Evolutionary conservation across 352 stramenopile species (phyloP).

Genomic region (Globisporangium orthogonon): DNA sequence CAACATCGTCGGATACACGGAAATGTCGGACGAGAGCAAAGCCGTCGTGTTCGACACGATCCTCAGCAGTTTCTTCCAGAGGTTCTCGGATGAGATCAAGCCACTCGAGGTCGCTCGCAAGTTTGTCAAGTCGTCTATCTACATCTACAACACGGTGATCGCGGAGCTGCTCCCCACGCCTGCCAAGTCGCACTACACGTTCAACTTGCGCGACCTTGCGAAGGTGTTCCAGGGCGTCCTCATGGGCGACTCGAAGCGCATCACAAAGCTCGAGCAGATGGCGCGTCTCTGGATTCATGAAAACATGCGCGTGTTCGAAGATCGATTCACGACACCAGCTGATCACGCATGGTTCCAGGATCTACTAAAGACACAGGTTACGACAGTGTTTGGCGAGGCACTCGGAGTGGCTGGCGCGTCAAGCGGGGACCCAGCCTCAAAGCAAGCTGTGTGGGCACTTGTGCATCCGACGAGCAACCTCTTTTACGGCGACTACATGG

Average conservation of each 20-base stretch:
- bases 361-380: conserved; percentile 53
- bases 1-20: conserved; percentile 82
- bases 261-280: conserved; percentile 62
- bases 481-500: conserved; percentile 92
- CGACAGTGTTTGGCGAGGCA: conserved; percentile 40
- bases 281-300: conserved; percentile 79
- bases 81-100: conserved; percentile 69
- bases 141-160: conserved; percentile 85
- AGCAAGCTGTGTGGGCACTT: conserved; percentile 48
- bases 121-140: conserved; percentile 66
- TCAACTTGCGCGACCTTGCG: conserved; percentile 85
- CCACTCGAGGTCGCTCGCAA: conserved; percentile 37
- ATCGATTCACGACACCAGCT: conserved; percentile 67
- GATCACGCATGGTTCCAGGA: conserved; percentile 83
- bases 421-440: conserved; percentile 13
- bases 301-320: conserved; percentile 83
- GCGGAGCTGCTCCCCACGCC: conserved; percentile 74
- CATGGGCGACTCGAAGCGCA: conserved; percentile 77
- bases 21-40: conserved; percentile 82
- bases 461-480: conserved; percentile 54
- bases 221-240: conserved; percentile 85
- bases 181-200: conserved; percentile 85
- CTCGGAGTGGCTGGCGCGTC: conserved; percentile 21
- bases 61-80: conserved; percentile 58
- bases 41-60: conserved; percentile 82